Evolutionary conservation across 345 rosid genomes (phyloP), one percentile per base, ranked within the genome.

Genomic region (Theobroma cacao): DNA sequence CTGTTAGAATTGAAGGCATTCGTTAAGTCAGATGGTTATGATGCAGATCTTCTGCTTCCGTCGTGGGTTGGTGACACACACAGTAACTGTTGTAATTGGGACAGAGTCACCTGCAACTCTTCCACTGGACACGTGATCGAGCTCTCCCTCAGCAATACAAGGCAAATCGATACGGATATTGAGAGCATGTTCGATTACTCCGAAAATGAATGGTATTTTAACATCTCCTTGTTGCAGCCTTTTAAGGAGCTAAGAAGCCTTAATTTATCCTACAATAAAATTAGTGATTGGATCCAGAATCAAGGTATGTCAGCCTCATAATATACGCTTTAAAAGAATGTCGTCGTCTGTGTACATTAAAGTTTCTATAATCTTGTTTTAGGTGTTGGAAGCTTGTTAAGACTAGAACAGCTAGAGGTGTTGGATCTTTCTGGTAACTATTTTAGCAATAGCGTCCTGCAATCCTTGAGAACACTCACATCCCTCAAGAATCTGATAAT

Each of bases 161-260:
- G n/a, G n/a, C n/a, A n/a, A n/a, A n/a, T n/a, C n/a, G n/a, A n/a
- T n/a, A n/a, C n/a, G n/a, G n/a, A n/a, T n/a, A n/a, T n/a, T n/a
- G n/a, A n/a, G n/a, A n/a, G n/a, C n/a, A n/a, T n/a, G n/a, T n/a
- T n/a, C n/a, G n/a, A n/a, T n/a, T n/a, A n/a, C n/a, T n/a, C 0
- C 3, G 18, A 47, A 2, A 2, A 47, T 45, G 11, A 11, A 12
- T 1, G 15, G 2, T 1, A 7, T 13, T 7, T 5, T 1, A 47
- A 18, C 20, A 47, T 47, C 52, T 55, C 12, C 12, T 2, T 72
- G 10, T 62, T 72, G 31, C 22, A 22, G 1, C 72, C 60, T 2
- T 78, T 78, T 48, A 52, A 61, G 33, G 53, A 78, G 30, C 43
- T 78, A 10, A 62, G 17, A n/a, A 26, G 4, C 26, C 81, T 78